phyloP scores from a whole-genome alignment of 1,284 basidiomycete genomes.

The Xerocomus amazonicus region DNA sequence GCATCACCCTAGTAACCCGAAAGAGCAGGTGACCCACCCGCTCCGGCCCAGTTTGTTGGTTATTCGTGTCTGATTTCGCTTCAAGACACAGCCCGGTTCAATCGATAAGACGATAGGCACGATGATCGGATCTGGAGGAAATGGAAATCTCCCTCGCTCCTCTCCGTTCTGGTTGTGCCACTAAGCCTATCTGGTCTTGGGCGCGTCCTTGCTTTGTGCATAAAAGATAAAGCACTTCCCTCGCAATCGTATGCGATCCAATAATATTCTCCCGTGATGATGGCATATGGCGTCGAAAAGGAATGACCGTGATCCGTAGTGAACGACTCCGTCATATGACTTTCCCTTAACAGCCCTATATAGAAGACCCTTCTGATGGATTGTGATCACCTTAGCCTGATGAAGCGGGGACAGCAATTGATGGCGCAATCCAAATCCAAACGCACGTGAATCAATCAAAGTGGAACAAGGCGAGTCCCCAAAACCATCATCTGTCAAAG shows the following conservation, averaged over 20 bases:
- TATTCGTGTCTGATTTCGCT: constrained; percentile 17
- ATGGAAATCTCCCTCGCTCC: background rate
- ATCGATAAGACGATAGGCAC: constrained; percentile 25
- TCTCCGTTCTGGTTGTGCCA: background rate
- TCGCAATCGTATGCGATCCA: background rate
- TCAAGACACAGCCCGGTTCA: constrained; percentile 5
- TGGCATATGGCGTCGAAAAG: background rate
- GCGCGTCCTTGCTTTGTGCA: background rate
- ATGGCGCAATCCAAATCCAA: constrained; percentile 2
- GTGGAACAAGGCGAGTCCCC: constrained; percentile 7
- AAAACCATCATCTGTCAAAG: constrained; percentile 1
- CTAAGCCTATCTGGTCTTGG: background rate
- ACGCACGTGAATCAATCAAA: constrained; percentile 8
- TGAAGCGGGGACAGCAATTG: background rate
- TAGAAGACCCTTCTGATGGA: constrained; percentile 4
- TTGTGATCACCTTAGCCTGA: background rate
- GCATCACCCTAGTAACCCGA: constrained; percentile 12
- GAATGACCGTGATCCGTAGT: background rate
- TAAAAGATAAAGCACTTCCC: background rate
- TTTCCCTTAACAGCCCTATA: background rate
- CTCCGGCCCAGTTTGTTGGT: background rate
- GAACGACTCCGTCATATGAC: background rate
- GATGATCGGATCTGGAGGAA: constrained; percentile 4
- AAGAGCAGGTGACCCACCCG: constrained; percentile 5
- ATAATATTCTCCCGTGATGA: background rate